phyloP scores from a whole-genome alignment of 2,329 filamentous ascomycete genomes.

The Microascus cirrosus region DNA sequence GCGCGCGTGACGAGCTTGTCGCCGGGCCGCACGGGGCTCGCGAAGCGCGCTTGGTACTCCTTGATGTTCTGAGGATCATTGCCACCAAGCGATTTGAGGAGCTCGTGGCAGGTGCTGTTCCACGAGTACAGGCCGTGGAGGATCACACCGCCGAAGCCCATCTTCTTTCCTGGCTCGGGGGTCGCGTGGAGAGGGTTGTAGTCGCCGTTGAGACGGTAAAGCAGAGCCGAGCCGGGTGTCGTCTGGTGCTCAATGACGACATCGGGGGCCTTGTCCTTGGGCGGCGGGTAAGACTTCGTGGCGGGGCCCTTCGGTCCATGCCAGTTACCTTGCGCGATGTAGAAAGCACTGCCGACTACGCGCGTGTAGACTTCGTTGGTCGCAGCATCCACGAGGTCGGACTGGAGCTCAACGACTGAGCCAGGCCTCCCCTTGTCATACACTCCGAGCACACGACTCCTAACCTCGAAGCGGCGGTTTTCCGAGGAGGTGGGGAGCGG shows the following conservation, averaged over 20 bases:
- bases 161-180: slow-evolving; percentile 72
- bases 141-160: slow-evolving; percentile 85
- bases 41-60: slow-evolving; percentile 84
- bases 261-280: slow-evolving; percentile 62
- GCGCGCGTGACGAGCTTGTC: slow-evolving; percentile 73
- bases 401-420: slow-evolving; percentile 71
- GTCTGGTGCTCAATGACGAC: slow-evolving; percentile 60
- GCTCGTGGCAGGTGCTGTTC: slow-evolving; percentile 65
- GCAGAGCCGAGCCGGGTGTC: slow-evolving; percentile 57
- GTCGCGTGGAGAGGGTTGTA: slow-evolving; percentile 90
- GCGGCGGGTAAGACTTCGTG: slow-evolving; percentile 67
- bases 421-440: slow-evolving; percentile 85
- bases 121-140: slow-evolving; percentile 84
- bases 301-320: slow-evolving; percentile 83
- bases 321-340: slow-evolving; percentile 71
- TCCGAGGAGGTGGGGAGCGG: slow-evolving; percentile 61
- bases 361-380: slow-evolving; percentile 41
- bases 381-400: slow-evolving; percentile 59
- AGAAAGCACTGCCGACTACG: slow-evolving; percentile 62
- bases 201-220: slow-evolving; percentile 83
- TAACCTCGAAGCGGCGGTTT: slow-evolving; percentile 64
- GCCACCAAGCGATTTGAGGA: slow-evolving; percentile 63
- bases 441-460: slow-evolving; percentile 69
- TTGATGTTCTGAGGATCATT: slow-evolving; percentile 72
- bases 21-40: slow-evolving; percentile 71